Conservation (phyloP, 306 rosid species). For the Amphicarpaea edgeworthii region DNA sequence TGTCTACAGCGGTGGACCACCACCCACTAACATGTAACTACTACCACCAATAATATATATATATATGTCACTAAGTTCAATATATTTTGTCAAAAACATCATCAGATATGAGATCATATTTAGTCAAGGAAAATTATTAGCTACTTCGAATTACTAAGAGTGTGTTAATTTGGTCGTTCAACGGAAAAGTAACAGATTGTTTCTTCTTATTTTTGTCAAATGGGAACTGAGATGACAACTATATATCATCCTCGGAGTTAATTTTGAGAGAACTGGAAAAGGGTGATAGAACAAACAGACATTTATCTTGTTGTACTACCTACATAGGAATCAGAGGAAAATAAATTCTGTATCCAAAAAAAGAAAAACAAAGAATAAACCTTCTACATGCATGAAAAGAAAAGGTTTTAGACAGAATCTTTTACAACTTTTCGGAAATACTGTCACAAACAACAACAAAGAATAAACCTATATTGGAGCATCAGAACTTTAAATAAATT, state of each 20-base stretch:
- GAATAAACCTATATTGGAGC: not conserved
- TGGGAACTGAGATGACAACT: not conserved
- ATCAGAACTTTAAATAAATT: constrained; percentile 1
- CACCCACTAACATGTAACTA: constrained; percentile 40
- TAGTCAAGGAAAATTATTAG: not conserved
- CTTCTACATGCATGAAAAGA: not conserved
- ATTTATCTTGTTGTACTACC: not conserved
- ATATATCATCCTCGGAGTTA: not conserved
- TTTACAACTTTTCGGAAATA: not conserved
- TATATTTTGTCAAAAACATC: constrained; percentile 10
- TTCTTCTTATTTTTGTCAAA: no score
- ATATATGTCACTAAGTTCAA: constrained; percentile 21
- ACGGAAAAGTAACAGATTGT: no score
- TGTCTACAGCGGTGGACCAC: constrained; percentile 28
- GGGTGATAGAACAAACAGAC: not conserved
- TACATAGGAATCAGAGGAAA: not conserved
- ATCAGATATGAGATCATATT: not conserved
- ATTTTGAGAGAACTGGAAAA: not conserved
- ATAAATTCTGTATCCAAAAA: not conserved
- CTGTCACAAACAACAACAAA: no score
- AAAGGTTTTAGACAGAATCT: constrained; percentile 16
- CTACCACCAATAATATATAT: no score
- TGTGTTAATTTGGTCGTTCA: no score
- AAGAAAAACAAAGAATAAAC: not conserved
- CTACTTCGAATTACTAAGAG: no score